Evolutionary conservation across 208 protist genomes (phyloP).

Genomic region (Leishmania major): DNA sequence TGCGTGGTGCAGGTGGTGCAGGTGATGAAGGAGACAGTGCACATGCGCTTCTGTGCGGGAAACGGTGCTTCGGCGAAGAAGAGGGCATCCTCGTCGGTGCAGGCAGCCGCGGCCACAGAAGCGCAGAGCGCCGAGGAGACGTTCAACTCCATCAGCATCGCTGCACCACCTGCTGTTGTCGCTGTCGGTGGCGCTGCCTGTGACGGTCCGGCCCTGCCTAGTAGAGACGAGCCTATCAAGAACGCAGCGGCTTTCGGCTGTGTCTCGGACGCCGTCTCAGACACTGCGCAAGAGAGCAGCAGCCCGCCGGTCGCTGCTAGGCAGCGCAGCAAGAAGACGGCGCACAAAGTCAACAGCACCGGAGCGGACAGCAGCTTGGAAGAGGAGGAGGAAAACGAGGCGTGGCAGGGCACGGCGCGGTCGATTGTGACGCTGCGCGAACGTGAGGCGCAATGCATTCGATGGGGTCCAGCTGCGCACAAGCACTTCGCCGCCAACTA

Average conservation of each 20-base stretch:
- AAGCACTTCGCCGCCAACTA: conserved; percentile 80
- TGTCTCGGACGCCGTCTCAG: background rate
- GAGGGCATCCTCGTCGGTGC: background rate
- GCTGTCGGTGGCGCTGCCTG: background rate
- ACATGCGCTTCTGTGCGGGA: conserved; percentile 50
- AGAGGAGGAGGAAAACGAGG: conserved; percentile 5
- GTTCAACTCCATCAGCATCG: background rate
- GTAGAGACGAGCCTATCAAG: background rate
- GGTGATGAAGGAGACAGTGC: conserved; percentile 72
- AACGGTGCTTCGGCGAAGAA: background rate
- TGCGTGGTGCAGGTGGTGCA: conserved; percentile 68
- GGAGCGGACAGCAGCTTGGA: background rate
- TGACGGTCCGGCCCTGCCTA: background rate
- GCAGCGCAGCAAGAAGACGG: background rate
- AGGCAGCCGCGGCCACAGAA: no score
- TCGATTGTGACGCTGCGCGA: conserved; percentile 33
- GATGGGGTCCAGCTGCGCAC: conserved; percentile 74
- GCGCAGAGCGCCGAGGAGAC: background rate
- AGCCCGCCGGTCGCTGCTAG: background rate
- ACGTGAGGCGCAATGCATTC: conserved; percentile 31
- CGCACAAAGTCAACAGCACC: conserved; percentile 7
- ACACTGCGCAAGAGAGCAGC: background rate
- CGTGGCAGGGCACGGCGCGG: conserved; percentile 13
- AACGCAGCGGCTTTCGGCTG: background rate
- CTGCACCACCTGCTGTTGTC: background rate